Base-by-base conservation (phyloP, 2,329 filamentous ascomycete genomes). In the Penicillium sp. region DNA sequence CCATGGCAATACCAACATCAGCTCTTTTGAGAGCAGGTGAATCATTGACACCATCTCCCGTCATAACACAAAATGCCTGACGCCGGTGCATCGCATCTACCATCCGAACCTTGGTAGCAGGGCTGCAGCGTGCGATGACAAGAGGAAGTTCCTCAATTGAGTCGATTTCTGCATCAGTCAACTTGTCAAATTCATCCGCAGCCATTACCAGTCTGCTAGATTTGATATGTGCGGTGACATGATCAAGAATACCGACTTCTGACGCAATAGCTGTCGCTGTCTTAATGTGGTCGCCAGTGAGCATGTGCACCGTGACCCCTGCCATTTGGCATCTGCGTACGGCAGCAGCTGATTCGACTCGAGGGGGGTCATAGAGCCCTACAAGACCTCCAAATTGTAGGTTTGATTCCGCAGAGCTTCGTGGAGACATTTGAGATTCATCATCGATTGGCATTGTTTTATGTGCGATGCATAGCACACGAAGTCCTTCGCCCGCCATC, bases 1-100 rank as follows among this genome's bases (percentile, higher is more conserved):
- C 90, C 90, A 95, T 95, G 52, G 90, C 90, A 62, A 94, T 96
- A 61, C 89, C 90, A 6, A 96, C 89, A 67, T 96, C 91, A 2
- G 90, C 88, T 42, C 84, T 83, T 64, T 90, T 89, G 33, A 95
- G 80, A 5, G 89, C 91, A 0, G 90, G 90, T 2, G 89, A 89
- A 68, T 95, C 90, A 68, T 95, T 95, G 59, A 94, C 90, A 44
- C 90, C 90, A 65, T 95, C 90, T 56, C 90, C 90, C 17, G 90
- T 94, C 90, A 95, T 94, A 56, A 90, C 90, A 72, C 88, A 90
- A 72, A 89, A 93, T 19, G 83, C 82, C 22, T 83, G 81, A 38
- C 90, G 87, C 16, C 91, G 85, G 61, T 92, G 89, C 16, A 96
- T 82, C 6, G 91, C 90, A 63, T 92, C 89, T 49, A 96, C 92